Evolutionary conservation across 345 rosid genomes (phyloP), one percentile per base, ranked within the genome.

Genomic region (Gossypium thurberi): DNA sequence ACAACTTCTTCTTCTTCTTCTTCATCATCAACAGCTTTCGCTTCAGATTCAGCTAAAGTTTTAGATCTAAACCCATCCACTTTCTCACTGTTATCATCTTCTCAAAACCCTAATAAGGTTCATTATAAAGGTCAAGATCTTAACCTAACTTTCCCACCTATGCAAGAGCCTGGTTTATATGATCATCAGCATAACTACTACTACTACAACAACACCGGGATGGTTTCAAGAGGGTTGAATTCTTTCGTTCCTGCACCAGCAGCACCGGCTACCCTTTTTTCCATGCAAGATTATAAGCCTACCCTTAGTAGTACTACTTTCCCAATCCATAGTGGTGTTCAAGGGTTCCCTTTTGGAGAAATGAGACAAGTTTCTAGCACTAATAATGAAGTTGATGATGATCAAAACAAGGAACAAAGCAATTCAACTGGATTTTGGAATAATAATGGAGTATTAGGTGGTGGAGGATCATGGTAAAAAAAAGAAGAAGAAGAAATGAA

Each of bases 41-140:
- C 53, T 51, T 51, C 56, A 6, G 69, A 75, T 25, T 33, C 77
- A 8, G 62, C 78, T 18, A 81, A 80, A 76, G 78, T 85, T 20
- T 82, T 82, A 76, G 89, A 85, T 83, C 85, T 83, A 73, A 85
- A 83, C 81, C 89, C 89, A 40, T 80, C 84, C 51, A 77, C 18
- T 56, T 72, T 82, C 46, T 70, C 88, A 1, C 86, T 82, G 4
- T 83, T 81, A 58, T 62, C 83, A 33, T 47, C 14, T 63, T 61
- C 81, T 75, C 84, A 79, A 62, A 81, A 81, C 81, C 85, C 84
- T 74, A 83, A 72, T 74, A 83, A 74, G 52, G 53, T 40, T 61
- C 77, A 76, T 8, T 69, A 76, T 13, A 74, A 77, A 70, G 84
- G 81, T 17, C 89, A 80, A 64, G 87, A 83, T 76, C 87, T 85